phyloP scores from a whole-genome alignment of 2,329 filamentous ascomycete genomes.

The Davidsoniella eucalypti region DNA sequence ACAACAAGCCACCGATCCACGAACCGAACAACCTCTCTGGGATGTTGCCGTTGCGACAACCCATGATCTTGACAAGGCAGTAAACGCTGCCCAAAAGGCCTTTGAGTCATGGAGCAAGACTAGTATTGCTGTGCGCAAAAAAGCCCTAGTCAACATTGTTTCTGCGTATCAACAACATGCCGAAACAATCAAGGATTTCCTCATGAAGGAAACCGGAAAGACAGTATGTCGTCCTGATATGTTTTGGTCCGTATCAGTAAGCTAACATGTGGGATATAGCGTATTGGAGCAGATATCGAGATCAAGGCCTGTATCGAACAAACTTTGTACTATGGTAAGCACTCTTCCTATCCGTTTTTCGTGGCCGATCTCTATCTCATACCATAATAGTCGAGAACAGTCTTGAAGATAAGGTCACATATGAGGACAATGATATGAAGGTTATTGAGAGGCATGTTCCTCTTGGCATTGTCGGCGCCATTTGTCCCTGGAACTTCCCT shows the following conservation, averaged over 20 bases:
- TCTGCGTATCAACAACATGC: conserved; percentile 24
- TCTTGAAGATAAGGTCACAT: conserved; percentile 12
- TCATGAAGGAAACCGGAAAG: conserved; percentile 16
- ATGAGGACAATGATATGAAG: conserved; percentile 17
- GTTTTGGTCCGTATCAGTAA: background rate
- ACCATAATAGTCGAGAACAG: background rate
- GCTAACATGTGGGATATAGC: conserved; percentile 1
- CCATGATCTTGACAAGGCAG: conserved; percentile 19
- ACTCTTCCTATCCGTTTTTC: background rate
- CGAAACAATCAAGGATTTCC: conserved; percentile 5
- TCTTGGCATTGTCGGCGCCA: conserved; percentile 27
- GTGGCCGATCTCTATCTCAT: background rate
- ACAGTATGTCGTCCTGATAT: conserved; percentile 11
- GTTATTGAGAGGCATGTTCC: conserved; percentile 23
- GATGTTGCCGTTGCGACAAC: conserved; percentile 18
- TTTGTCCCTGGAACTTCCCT: conserved; percentile 42
- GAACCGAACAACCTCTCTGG: conserved; percentile 20
- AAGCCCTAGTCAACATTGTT: conserved; percentile 18
- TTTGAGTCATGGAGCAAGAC: conserved; percentile 19
- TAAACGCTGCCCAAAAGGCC: conserved; percentile 17
- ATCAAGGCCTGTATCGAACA: background rate
- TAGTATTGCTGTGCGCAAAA: conserved; percentile 18
- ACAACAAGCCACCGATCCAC: conserved; percentile 17
- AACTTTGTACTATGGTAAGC: conserved; percentile 8
- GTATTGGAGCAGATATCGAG: conserved; percentile 3